Conservation (phyloP, 331 rosid genomes). For the Quercus lobata region DNA sequence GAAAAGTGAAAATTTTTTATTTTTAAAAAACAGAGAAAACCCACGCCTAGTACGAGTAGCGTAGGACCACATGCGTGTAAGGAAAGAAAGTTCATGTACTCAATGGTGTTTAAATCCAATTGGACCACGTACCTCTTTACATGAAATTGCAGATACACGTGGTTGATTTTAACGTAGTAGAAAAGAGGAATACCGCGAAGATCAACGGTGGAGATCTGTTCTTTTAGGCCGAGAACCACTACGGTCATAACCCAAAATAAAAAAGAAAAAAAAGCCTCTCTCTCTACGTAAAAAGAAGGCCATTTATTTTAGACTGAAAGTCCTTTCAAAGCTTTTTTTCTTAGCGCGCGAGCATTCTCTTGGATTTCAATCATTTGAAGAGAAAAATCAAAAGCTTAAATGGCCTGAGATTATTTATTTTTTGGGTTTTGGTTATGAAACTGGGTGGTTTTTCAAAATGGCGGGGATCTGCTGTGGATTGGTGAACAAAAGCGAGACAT, state of each 20-base stretch:
- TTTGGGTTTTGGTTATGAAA: not conserved
- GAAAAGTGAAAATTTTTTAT: not conserved
- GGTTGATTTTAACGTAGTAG: not conserved
- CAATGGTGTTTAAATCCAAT: not conserved
- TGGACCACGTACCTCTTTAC: constrained; percentile 32
- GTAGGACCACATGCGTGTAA: constrained; percentile 49
- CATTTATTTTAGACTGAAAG: not conserved
- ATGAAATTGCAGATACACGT: constrained; percentile 21
- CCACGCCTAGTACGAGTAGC: not conserved
- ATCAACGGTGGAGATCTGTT: constrained; percentile 23
- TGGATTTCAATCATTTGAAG: no score
- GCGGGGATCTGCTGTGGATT: constrained; percentile 45
- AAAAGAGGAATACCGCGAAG: no score
- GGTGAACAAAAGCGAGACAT: constrained; percentile 27
- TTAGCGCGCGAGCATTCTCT: constrained; percentile 2
- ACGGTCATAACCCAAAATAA: constrained; percentile 11
- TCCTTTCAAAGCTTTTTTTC: constrained; percentile 7
- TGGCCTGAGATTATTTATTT: no score
- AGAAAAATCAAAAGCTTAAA: no score
- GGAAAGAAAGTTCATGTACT: constrained; percentile 23
- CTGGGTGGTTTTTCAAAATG: constrained; percentile 15
- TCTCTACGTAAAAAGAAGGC: constrained; percentile 1
- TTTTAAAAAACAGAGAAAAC: not conserved
- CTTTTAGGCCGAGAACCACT: constrained; percentile 8
- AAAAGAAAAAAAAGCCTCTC: no score